Conservation (phyloP, 306 rosid species). For the Dicorynia guianensis region DNA sequence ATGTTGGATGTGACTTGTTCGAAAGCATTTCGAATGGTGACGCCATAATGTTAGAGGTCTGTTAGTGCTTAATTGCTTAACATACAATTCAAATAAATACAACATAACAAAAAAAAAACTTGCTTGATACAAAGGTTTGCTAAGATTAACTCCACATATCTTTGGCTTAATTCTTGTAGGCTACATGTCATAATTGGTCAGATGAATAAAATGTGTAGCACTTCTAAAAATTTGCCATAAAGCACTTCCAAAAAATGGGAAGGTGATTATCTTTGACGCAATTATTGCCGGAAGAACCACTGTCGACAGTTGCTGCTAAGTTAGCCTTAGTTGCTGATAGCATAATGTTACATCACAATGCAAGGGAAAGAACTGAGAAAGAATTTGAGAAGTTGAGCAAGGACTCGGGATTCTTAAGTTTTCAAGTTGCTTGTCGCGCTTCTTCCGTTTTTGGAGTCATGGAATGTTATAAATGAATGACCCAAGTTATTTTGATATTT, state of each 20-base stretch:
- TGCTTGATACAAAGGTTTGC: no score
- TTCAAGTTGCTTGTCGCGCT: neutral
- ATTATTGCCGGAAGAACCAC: constrained; percentile 34
- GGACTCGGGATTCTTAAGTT: constrained; percentile 33
- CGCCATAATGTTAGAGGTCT: constrained; percentile 40
- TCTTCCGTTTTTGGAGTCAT: constrained; percentile 7
- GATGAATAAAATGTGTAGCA: constrained; percentile 32
- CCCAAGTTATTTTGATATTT: no score
- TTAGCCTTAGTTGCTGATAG: neutral
- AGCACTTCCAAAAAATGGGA: constrained; percentile 35
- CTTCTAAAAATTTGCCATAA: constrained; percentile 25
- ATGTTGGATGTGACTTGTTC: constrained; percentile 36
- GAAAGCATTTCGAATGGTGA: constrained; percentile 34
- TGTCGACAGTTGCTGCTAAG: constrained; percentile 7
- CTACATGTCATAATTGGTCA: constrained; percentile 25
- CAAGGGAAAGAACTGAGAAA: constrained; percentile 31
- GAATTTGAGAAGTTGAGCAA: constrained; percentile 26
- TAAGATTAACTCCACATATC: neutral
- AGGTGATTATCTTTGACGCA: constrained; percentile 38
- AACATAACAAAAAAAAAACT: no score
- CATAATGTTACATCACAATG: neutral
- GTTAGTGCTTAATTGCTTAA: neutral
- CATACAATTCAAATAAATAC: neutral
- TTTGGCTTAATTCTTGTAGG: constrained; percentile 8
- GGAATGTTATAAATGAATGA: constrained; percentile 17